Conservation (phyloP, 768 basidiomycete genomes). For the Termitomyces heimii region DNA sequence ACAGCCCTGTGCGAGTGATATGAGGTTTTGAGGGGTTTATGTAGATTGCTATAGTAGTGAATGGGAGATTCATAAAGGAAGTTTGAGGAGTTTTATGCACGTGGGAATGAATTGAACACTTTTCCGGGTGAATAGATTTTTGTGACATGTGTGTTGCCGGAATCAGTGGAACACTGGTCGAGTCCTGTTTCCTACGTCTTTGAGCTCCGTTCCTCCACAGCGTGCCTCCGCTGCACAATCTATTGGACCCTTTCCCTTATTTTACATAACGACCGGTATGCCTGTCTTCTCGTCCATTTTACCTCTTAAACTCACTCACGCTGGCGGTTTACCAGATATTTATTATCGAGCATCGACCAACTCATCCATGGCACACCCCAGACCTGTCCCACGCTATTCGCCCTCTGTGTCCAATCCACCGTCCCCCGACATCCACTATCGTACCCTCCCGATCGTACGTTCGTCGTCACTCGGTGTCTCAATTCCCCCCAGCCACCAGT, state of each 20-base stretch:
- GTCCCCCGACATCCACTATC: slow-evolving; percentile 52
- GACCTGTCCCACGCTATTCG: slow-evolving; percentile 11
- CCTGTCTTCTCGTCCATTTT: neutral
- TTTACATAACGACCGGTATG: slow-evolving; percentile 7
- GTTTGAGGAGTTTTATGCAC: slow-evolving; percentile 5
- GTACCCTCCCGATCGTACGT: slow-evolving; percentile 50
- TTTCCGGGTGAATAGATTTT: slow-evolving; percentile 14
- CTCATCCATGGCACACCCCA: slow-evolving; percentile 14
- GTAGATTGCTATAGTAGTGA: neutral
- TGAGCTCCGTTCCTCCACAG: neutral
- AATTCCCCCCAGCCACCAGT: slow-evolving; percentile 23
- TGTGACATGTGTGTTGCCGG: slow-evolving; percentile 10
- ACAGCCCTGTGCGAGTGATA: too few relatives aligned
- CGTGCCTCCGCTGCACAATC: neutral
- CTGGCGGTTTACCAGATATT: slow-evolving; percentile 2
- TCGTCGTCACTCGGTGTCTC: slow-evolving; percentile 35
- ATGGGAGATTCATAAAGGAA: neutral
- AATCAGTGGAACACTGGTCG: slow-evolving; percentile 11
- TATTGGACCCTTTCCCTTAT: neutral
- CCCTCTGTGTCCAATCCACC: slow-evolving; percentile 12
- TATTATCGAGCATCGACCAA: slow-evolving; percentile 2
- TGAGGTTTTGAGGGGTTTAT: neutral
- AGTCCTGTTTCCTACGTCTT: neutral
- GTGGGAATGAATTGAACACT: slow-evolving; percentile 10
- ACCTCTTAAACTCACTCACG: slow-evolving; percentile 1